A percentile compares a stretch with the other conserved stretches of the same genome.
phyloP scores from a whole-genome alignment of 192 early-diverging fungal species.

The Entomortierella lignicola region DNA sequence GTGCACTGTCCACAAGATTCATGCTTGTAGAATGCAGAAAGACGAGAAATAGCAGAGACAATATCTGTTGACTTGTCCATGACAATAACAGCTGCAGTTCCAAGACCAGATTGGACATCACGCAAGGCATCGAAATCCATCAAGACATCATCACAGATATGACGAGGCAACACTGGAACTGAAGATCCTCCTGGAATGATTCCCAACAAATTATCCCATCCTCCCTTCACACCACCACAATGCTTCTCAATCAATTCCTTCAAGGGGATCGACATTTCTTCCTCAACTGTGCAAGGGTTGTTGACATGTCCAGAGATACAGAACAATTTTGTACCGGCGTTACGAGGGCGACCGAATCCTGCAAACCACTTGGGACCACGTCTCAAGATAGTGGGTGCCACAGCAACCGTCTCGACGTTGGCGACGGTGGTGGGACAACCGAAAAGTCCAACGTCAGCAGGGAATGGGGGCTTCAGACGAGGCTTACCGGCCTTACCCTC shows the following conservation, averaged over 20 bases:
- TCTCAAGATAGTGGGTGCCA: constrained; percentile 89
- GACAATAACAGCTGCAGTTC: constrained; percentile 26
- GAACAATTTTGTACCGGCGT: constrained; percentile 96
- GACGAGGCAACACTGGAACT: constrained; percentile 87
- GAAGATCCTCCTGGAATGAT: constrained; percentile 98
- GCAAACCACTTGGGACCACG: constrained; percentile 96
- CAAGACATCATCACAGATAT: constrained; percentile 88
- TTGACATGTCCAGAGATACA: constrained; percentile 99
- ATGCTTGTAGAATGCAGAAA: constrained; percentile 96
- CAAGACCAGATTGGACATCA: constrained; percentile 87
- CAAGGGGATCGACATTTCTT: constrained; percentile 98
- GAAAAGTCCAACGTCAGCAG: constrained; percentile 97
- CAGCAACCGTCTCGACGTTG: constrained; percentile 99
- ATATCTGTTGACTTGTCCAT: constrained; percentile 83
- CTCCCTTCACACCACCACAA: constrained; percentile 96
- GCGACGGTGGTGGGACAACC: constrained; percentile 99
- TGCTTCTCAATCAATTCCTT: constrained; percentile 93
- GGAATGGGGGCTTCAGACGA: constrained; percentile 98
- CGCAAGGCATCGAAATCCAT: constrained; percentile 99
- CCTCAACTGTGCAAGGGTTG: constrained; percentile 97
- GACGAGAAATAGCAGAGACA: constrained; percentile 91
- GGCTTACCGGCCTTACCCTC: constrained; percentile 99
- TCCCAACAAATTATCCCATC: constrained; percentile 98
- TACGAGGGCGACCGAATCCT: constrained; percentile 90
- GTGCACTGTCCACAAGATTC: constrained; percentile 99